A percentile compares a stretch with the other conserved stretches of the same genome.
Evolutionary conservation across 257 asterid genomes (phyloP).

Genomic region (Misopates orontium): DNA sequence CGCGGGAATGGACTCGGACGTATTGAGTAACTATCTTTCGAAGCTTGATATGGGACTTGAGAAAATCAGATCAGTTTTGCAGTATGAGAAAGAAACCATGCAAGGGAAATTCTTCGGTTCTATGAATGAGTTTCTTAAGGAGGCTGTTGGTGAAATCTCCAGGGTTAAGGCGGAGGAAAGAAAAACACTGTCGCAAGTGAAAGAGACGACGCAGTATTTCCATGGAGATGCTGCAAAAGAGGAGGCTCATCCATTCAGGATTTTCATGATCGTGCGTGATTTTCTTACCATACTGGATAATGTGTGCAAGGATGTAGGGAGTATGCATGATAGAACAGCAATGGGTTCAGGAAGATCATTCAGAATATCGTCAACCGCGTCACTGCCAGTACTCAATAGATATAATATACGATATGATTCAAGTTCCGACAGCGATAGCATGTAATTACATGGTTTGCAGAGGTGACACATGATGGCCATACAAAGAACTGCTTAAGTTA

Average conservation of each 20-base stretch:
- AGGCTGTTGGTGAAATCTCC: conserved; percentile 61
- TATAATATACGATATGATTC: conserved; percentile 44
- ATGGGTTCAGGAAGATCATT: conserved; percentile 78
- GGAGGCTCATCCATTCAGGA: conserved; percentile 91
- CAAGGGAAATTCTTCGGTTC: conserved; percentile 70
- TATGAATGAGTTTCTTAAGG: conserved; percentile 65
- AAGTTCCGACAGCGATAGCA: conserved; percentile 48
- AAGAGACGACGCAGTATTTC: conserved; percentile 83
- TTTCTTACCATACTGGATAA: conserved; percentile 73
- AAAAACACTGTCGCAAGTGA: conserved; percentile 59
- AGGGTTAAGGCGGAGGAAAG: conserved; percentile 65
- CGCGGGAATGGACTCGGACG: conserved; percentile 98
- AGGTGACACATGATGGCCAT: neutral
- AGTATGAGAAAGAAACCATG: conserved; percentile 46
- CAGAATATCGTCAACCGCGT: conserved; percentile 63
- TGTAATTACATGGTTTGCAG: conserved; percentile 21
- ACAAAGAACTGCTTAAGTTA: neutral
- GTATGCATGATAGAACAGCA: conserved; percentile 69
- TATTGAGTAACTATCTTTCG: conserved; percentile 74
- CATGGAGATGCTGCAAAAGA: conserved; percentile 94
- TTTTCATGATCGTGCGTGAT: conserved; percentile 85
- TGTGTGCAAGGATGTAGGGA: conserved; percentile 89
- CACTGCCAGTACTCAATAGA: conserved; percentile 70
- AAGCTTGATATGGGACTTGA: conserved; percentile 88
- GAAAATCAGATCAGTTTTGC: conserved; percentile 62